Conservation (phyloP, 257 asterid species). For the Solanum virginianum region DNA sequence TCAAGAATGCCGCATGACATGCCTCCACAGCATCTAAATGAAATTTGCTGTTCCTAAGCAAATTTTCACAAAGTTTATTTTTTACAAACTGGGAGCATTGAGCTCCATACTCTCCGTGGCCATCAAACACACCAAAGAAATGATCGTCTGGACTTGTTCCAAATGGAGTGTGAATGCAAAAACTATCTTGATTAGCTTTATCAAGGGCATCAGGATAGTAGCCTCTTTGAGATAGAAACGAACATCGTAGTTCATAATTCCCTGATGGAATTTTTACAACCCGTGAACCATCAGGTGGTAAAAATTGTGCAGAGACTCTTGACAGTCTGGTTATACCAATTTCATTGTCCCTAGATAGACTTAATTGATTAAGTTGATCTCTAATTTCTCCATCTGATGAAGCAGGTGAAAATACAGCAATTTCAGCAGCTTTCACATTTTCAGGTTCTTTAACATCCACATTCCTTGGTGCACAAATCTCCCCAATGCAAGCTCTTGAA, state of each 20-base stretch:
- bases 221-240: conserved; percentile 89
- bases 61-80: conserved; percentile 72
- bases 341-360: conserved; percentile 47
- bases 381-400: conserved; percentile 44
- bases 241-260: conserved; percentile 60
- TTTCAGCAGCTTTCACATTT: conserved; percentile 40
- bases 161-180: conserved; percentile 84
- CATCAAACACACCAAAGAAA: conserved; percentile 95
- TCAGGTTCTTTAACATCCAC: conserved; percentile 32
- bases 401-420: conserved; percentile 46
- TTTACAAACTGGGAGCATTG: conserved; percentile 87
- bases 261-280: conserved; percentile 62
- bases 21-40: conserved; percentile 72
- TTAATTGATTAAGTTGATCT: conserved; percentile 41
- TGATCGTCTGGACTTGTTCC: conserved; percentile 69
- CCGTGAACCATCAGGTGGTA: conserved; percentile 77
- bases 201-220: conserved; percentile 97
- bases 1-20: conserved; percentile 61
- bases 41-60: conserved; percentile 62
- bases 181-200: conserved; percentile 95
- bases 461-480: conserved; percentile 65
- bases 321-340: conserved; percentile 69
- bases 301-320: conserved; percentile 71
- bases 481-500: conserved; percentile 82
- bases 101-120: conserved; percentile 92